Base-by-base conservation (phyloP, 179 eudicot species). In the Carnegiea gigantea region DNA sequence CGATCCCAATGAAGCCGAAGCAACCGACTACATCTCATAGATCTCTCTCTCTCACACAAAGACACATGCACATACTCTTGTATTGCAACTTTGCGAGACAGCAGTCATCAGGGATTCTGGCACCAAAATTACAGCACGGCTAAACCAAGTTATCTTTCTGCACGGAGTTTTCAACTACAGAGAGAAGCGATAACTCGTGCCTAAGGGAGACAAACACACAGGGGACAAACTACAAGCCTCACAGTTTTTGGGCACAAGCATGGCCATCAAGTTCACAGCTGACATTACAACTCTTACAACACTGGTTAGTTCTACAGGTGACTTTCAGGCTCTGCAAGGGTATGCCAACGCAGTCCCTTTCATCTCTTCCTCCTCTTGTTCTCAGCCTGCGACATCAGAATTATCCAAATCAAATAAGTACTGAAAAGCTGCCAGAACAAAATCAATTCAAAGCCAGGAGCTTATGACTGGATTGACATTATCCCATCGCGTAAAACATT, bases 361-460 rank as follows among this genome's bases (percentile, higher is more conserved):
- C 77, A 87, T 81, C 86, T 85, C 83, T 85, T 87, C 83, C 90
- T 85, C 60, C 80, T 79, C 80, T 83, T 79, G 77, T 83, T 76
- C 76, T 83, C 86, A 9, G 24, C 59, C 83, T 83, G 83, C 54
- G 43, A 57, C 38, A 70, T 11, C n/a, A 77, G 23, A 54, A 24
- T 57, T 33, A 44, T 2, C 8, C 23, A 28, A 43, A 57, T 28
- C 54, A 71, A 75, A 76, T 76, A 49, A 44, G 11, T 49, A 11
- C 40, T 8, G 46, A 3, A 60, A 21, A 74, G 49, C 15, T 46
- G 13, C 9, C 30, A 64, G 21, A 15, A 64, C n/a, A 62, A 21
- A 49, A 26, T n/a, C 54, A 44, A 5, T 9, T 21, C n/a, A 46
- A n/a, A 5, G 26, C 44, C 46, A 36, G 73, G 8, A 70, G 9